Conservation (phyloP, 2,329 filamentous ascomycete species). For the Hypocreales sp. region DNA sequence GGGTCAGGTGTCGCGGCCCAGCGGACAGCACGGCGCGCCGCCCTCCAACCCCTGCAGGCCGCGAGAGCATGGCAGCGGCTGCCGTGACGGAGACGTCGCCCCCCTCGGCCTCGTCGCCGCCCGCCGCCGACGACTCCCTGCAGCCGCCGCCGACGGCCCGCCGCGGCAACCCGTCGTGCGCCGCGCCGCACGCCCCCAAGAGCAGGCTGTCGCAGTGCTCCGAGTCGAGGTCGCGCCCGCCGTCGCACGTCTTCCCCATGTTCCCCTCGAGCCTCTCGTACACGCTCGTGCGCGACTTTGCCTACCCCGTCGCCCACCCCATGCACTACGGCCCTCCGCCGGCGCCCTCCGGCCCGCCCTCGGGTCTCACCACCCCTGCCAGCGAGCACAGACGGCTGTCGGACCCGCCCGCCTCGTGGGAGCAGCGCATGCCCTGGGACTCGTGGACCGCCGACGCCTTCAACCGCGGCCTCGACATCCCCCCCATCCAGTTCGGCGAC, state of each 20-base stretch:
- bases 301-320: slow-evolving; percentile 68
- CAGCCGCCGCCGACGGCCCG: slow-evolving; percentile 13
- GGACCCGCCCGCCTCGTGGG: slow-evolving; percentile 65
- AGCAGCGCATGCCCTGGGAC: slow-evolving; percentile 48
- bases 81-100: too few species aligned
- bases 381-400: slow-evolving; percentile 72
- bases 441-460: slow-evolving; percentile 37
- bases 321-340: slow-evolving; percentile 89
- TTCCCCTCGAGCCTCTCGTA: slow-evolving; percentile 80
- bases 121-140: neutral
- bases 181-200: slow-evolving; percentile 63
- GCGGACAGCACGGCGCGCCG: too few species aligned
- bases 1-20: neutral
- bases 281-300: slow-evolving; percentile 89
- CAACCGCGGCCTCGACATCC: slow-evolving; percentile 53
- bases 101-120: too few species aligned
- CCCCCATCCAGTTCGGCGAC: slow-evolving; percentile 71
- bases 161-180: slow-evolving; percentile 44
- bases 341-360: slow-evolving; percentile 53
- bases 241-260: slow-evolving; percentile 66
- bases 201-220: slow-evolving; percentile 78
- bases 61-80: too few species aligned
- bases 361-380: slow-evolving; percentile 68
- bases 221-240: slow-evolving; percentile 58
- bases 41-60: too few species aligned